A percentile compares a stretch with the other conserved stretches of the same genome.
Evolutionary conservation across 2,329 filamentous ascomycete genomes (phyloP).

Genomic region (Fusarium mundagurra): DNA sequence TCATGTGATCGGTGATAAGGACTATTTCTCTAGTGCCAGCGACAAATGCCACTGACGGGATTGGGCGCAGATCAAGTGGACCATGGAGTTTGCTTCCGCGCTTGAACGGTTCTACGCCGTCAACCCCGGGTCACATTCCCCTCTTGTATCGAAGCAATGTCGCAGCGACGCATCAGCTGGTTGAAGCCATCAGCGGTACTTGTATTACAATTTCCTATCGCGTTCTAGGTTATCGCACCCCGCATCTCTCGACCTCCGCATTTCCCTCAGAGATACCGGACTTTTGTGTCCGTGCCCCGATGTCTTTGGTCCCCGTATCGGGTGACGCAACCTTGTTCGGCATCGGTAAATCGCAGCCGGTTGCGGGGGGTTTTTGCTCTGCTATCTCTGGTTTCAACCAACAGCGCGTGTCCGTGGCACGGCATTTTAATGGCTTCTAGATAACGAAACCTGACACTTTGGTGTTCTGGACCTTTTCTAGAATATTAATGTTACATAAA

Average conservation of each 20-base stretch:
- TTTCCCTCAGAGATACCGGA: slow-evolving; percentile 15
- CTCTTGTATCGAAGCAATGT: not conserved
- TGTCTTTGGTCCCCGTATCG: slow-evolving; percentile 7
- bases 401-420: not conserved
- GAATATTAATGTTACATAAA: not conserved
- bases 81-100: slow-evolving; percentile 7
- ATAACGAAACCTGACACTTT: not conserved
- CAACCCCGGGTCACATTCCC: slow-evolving; percentile 14
- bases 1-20: slow-evolving; percentile 36
- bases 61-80: slow-evolving; percentile 16
- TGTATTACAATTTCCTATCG: slow-evolving; percentile 31
- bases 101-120: slow-evolving; percentile 24
- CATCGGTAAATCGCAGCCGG: slow-evolving; percentile 19
- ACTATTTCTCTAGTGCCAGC: not conserved
- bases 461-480: not conserved
- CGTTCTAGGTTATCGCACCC: slow-evolving; percentile 28
- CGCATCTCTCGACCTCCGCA: slow-evolving; percentile 23
- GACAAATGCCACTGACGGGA: slow-evolving; percentile 9
- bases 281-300: slow-evolving; percentile 26
- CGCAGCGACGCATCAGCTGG: slow-evolving; percentile 25
- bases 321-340: slow-evolving; percentile 28
- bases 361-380: slow-evolving; percentile 5
- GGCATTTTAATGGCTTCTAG: not conserved
- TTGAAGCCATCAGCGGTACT: slow-evolving; percentile 18
- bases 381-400: slow-evolving; percentile 5